phyloP scores from a whole-genome alignment of 2,329 filamentous ascomycete genomes.

The Arthrobotrys conoides region DNA sequence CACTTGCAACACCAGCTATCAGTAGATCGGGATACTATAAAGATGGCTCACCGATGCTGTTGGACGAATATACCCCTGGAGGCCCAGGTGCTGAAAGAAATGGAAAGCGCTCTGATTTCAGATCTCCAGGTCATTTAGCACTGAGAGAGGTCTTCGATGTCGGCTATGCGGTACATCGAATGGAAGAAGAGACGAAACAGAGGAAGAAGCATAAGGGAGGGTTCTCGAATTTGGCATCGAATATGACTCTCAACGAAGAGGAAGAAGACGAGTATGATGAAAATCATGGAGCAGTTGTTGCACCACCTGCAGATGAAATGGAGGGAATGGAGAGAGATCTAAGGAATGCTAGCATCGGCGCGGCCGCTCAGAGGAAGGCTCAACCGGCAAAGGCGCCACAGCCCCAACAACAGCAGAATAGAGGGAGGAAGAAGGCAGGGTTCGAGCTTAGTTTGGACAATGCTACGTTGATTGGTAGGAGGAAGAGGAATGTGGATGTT shows the following conservation, averaged over 20 bases:
- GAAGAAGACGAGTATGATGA: conserved; percentile 78
- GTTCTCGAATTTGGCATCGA: conserved; percentile 77
- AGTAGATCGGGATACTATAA: conserved; percentile 72
- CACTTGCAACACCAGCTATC: conserved; percentile 77
- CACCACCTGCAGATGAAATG: conserved; percentile 70
- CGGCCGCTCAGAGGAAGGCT: conserved; percentile 49
- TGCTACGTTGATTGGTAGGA: conserved; percentile 85
- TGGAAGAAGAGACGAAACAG: conserved; percentile 95
- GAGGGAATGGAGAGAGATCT: conserved; percentile 86
- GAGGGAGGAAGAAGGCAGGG: conserved; percentile 79
- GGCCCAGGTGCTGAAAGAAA: conserved; percentile 69
- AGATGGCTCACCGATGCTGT: conserved; percentile 67
- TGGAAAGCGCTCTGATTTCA: conserved; percentile 84
- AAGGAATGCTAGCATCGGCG: conserved; percentile 81
- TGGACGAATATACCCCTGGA: conserved; percentile 72
- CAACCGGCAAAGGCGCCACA: conserved; percentile 81
- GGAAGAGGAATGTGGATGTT: conserved; percentile 68
- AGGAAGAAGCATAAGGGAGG: conserved; percentile 85
- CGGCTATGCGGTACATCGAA: conserved; percentile 94
- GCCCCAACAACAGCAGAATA: conserved; percentile 72
- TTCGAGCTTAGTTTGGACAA: conserved; percentile 95
- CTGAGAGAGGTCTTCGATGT: conserved; percentile 98
- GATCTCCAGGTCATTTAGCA: conserved; percentile 94
- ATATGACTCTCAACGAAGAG: conserved; percentile 75
- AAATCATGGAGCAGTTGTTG: conserved; percentile 73